Percentiles rank a stretch among this genome's conserved stretches.
phyloP scores from a whole-genome alignment of 108 stramenopile genomes.

The Cyclotella cryptica region DNA sequence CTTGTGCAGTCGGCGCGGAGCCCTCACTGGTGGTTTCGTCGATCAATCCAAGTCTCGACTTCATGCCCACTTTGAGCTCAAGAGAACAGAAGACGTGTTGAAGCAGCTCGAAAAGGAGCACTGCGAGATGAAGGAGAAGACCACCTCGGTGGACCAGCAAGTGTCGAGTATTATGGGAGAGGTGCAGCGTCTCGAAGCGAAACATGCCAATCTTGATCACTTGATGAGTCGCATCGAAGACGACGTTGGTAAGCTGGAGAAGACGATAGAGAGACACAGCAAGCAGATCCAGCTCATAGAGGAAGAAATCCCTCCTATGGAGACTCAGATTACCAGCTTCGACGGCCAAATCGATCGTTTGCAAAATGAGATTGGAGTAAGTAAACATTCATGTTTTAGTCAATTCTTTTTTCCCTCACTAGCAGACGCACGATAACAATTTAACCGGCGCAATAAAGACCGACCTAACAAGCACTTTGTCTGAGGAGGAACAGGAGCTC shows the following conservation, averaged over 20 bases:
- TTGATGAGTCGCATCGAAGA: conserved; percentile 66
- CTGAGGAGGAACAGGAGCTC: conserved; percentile 69
- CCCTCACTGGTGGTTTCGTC: conserved; percentile 91
- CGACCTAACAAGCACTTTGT: conserved; percentile 64
- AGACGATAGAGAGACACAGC: conserved; percentile 54
- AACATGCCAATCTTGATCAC: conserved; percentile 72
- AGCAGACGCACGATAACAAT: background rate
- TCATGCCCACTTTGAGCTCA: conserved; percentile 62
- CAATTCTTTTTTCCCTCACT: background rate
- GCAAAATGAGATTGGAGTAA: conserved; percentile 81
- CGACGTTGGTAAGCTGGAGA: conserved; percentile 51
- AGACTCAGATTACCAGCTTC: conserved; percentile 68
- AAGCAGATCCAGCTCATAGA: conserved; percentile 78
- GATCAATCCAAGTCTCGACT: conserved; percentile 79
- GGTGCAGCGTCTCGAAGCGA: conserved; percentile 75
- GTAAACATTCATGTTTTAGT: background rate
- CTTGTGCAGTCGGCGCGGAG: conserved; percentile 90
- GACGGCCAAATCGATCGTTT: conserved; percentile 72
- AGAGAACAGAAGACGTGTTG: conserved; percentile 56
- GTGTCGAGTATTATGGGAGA: conserved; percentile 72
- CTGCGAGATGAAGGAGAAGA: conserved; percentile 56
- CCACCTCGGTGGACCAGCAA: conserved; percentile 71
- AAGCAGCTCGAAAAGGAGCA: conserved; percentile 58
- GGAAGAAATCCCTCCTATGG: conserved; percentile 72
- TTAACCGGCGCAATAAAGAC: conserved; percentile 36